Evolutionary conservation across 768 basidiomycete genomes (phyloP), one percentile per base, ranked within the genome.

Genomic region (Lyophyllum semitale): DNA sequence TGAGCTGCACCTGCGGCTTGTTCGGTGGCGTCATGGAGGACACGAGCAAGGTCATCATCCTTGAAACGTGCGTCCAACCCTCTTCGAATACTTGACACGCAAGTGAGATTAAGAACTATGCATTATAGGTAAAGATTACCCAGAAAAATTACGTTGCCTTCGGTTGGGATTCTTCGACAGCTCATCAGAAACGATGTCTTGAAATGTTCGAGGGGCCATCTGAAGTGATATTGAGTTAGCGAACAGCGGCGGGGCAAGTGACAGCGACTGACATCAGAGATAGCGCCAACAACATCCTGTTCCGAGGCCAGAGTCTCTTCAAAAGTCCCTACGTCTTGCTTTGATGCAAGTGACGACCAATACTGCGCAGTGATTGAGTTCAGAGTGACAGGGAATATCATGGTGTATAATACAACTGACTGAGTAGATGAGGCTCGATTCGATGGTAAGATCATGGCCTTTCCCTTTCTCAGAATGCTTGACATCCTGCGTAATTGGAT

Each of bases 11-110:
- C 54, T 8, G 63, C 61, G 18, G 30, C 18, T 20, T 20, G 23
- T 27, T 63, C 63, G 37, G 66, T 65, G 2, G 66, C 66, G 30
- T 67, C 48, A 7, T 58, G 55, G 6, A 66, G 54, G n/a, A 59
- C 35, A n/a, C 56, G 46, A 44, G 61, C 56, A 45, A 63, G 51
- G 47, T 64, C 60, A 13, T 58, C 50, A 41, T 68, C 68, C 18
- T 60, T 57, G 54, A 68, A 69, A 6, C 57, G 56, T 11, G 55
- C 51, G 43, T 63, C 54, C 25, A 42, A 35, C 11, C 53, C 57
- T 30, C 63, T 48, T 18, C 45, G 43, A 23, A 66, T 43, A 12
- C 63, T 66, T 46, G 8, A 15, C 15, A 48, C 29, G 25, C 40
- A 46, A 29, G 43, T 41, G 15, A 25, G 26, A 46, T 18, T 9